Evolutionary conservation across 805 yeast genomes (phyloP), one percentile per base, ranked within the genome.

Genomic region (Lipomyces orientalis): DNA sequence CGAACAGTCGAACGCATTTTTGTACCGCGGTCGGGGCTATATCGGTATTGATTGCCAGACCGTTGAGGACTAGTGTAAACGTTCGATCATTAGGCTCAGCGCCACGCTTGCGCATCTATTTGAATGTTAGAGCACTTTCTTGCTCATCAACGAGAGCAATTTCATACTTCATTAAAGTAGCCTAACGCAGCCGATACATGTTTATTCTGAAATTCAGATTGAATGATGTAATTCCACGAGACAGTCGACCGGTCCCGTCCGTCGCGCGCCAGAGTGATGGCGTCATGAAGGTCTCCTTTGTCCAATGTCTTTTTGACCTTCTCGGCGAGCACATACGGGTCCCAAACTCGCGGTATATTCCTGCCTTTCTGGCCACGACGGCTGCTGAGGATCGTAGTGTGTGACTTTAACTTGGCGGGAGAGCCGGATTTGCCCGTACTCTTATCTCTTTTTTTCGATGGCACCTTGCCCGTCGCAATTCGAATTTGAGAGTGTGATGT

Each of bases 361-460:
- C 81, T 12, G 81, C 76, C 82, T 82, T 81, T 39, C 83, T 75
- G 22, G 79, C 76, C 54, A 79, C 74, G 72, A 79, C 78, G 66
- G 76, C 81, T 25, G 71, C 70, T 69, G 76, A 79, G 55, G 75
- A 67, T 35, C 75, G 76, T n/a, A 98, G 98, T 75, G 93, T 80
- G 67, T 76, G 77, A 22, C 83, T 85, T 74, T 88, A 87, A 76
- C 87, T 25, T 1, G 1, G 29, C 3, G 29, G 29, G 29, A 25
- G 29, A 25, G 29, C 14, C 43, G 43, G 43, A 37, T 37, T 12
- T 37, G 5, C n/a, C 14, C 16, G 16, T 5, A 1, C 1, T 12
- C 43, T 37, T 37, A 25, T 25, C 29, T 2, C 16, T 35, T 35
- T 14, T 10, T 2, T 0, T 35, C 39, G 39, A 5, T 5, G n/a